These are phyloP conservation scores for Talaromyces sp. DNA, from an alignment of 2,329 filamentous ascomycete genomes.

Conservation along the genomic window DNA sequence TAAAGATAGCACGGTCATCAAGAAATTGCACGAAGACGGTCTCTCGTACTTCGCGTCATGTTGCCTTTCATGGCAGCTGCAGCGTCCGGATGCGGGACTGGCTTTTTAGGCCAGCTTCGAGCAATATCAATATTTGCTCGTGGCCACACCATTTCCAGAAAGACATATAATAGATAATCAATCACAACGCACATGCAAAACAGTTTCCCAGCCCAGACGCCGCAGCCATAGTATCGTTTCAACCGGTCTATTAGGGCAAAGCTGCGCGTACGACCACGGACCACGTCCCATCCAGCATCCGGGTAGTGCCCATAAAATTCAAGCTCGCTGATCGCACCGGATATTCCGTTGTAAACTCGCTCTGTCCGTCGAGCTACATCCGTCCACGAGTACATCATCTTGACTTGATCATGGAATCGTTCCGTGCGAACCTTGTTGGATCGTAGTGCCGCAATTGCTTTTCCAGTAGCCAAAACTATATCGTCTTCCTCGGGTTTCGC, in stretches of 20 bases:
- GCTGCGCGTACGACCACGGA: conserved; percentile 68
- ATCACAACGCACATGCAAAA: conserved; percentile 93
- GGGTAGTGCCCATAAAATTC: conserved; percentile 83
- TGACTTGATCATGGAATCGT: conserved; percentile 92
- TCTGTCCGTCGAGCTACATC: conserved; percentile 93
- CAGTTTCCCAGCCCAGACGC: conserved; percentile 95
- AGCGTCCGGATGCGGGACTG: conserved; percentile 13
- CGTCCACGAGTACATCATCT: conserved; percentile 98
- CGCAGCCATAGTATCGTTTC: conserved; percentile 95
- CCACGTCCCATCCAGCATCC: conserved; percentile 63
- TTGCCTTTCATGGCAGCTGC: conserved; percentile 10
- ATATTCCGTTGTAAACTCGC: conserved; percentile 90
- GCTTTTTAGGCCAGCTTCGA: conserved; percentile 84
- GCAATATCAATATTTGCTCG: conserved; percentile 82
- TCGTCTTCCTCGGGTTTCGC: conserved; percentile 96
- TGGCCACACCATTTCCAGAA: conserved; percentile 83
- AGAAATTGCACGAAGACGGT: conserved; percentile 9
- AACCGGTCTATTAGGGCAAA: conserved; percentile 91
- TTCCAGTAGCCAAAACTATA: conserved; percentile 79
- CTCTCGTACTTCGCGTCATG: conserved; percentile 10
- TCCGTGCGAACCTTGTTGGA: conserved; percentile 86
- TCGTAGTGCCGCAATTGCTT: conserved; percentile 79
- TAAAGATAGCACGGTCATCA: background rate
- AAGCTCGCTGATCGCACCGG: conserved; percentile 73
- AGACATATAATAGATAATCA: conserved; percentile 84